phyloP scores from a whole-genome alignment of 2,329 filamentous ascomycete species.

The Aureobasidium sp. region DNA sequence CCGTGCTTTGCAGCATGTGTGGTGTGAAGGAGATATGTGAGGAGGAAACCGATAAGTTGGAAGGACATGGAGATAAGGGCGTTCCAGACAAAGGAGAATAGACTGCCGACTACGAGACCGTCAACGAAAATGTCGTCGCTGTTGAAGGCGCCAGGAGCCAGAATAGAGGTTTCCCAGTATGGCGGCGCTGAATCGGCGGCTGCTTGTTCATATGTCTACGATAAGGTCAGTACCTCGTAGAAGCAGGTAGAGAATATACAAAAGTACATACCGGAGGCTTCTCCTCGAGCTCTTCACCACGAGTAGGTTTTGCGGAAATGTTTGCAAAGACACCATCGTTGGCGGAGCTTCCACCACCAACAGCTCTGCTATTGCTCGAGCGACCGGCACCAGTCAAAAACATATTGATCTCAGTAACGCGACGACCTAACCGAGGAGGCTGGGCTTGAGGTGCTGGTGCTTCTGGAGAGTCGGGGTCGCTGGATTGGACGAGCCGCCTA shows the following conservation, averaged over 20 bases:
- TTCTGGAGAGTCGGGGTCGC: background rate
- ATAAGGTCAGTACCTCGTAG: conserved; percentile 18
- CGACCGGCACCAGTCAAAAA: conserved; percentile 33
- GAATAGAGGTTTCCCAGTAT: conserved; percentile 98
- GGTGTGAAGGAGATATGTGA: conserved; percentile 96
- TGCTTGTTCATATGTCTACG: conserved; percentile 92
- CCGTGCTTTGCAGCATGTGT: conserved; percentile 98
- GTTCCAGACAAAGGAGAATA: conserved; percentile 87
- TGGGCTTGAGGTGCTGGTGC: conserved; percentile 13
- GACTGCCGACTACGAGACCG: conserved; percentile 81
- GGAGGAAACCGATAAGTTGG: conserved; percentile 91
- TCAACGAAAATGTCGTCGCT: conserved; percentile 95
- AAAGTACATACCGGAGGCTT: conserved; percentile 71
- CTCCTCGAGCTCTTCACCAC: conserved; percentile 77
- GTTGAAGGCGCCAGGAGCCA: conserved; percentile 83
- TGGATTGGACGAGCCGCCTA: conserved; percentile 53
- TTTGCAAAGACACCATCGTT: conserved; percentile 97
- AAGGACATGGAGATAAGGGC: conserved; percentile 97
- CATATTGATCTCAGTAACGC: conserved; percentile 49
- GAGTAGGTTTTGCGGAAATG: conserved; percentile 80
- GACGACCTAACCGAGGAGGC: conserved; percentile 35
- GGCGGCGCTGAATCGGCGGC: conserved; percentile 92
- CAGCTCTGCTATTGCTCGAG: conserved; percentile 42
- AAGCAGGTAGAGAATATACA: background rate
- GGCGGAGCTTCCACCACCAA: conserved; percentile 63